Evolutionary conservation across 352 stramenopile genomes (phyloP), one percentile per base, ranked within the genome.

Genomic region (Phytophthora colocasiae): DNA sequence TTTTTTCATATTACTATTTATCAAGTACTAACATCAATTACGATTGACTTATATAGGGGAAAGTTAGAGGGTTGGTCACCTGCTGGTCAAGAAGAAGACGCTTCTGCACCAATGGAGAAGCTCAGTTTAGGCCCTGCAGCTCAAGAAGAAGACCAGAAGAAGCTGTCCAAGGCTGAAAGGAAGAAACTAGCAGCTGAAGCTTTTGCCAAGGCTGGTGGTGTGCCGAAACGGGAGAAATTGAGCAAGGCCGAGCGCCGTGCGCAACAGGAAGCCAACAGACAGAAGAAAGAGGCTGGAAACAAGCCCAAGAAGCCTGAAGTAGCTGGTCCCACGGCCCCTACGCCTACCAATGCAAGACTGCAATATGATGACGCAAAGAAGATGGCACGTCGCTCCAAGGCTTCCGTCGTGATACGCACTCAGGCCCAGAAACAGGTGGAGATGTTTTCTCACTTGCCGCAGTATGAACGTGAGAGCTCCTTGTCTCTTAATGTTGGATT

Each of bases 181-280:
- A 91, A 91, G 76, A 87, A 89, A 50, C 65, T 88, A 70, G 83
- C 84, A 26, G 81, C 81, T 15, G 84, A 90, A 48, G 80, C 76
- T 24, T 92, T 92, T 50, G 76, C 84, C 8, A 85, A 82, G 44
- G 48, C 68, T 12, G 77, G 77, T 8, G 73, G 58, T 9, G 62
- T 70, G 7, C 63, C 80, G 15, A 90, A 90, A 68, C 71, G 81
- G 14, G 84, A 89, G 50, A 98, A 98, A 73, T 67, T 98, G 27
- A 91, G 66, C 57, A 99, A 99, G 67, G 90, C 93, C 22, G 93
- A 99, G 74, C 88, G 96, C 47, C 85, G 95, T 7, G 93, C 87
- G 1, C 72, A 97, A 41, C 96, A 98, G 66, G 95, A 98, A 66
- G 80, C 90, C 49, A 93, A 97, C 71, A 78, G 94, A 56, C 83